Conservation (phyloP, 208 protist genomes). For the Leishmania arabica region DNA sequence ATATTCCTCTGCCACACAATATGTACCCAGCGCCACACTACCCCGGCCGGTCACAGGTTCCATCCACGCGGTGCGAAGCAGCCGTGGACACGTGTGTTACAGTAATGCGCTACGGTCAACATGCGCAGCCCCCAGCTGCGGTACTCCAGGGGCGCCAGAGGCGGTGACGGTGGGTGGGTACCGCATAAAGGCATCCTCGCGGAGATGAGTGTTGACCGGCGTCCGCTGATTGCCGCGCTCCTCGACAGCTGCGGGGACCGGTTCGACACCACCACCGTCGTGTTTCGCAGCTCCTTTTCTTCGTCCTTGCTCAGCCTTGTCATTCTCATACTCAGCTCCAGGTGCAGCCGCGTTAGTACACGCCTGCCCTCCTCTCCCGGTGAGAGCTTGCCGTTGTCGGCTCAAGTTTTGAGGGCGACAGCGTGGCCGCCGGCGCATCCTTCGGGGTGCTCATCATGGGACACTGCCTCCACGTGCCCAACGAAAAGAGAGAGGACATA, state of each 20-base stretch:
- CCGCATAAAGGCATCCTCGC: conserved; percentile 23
- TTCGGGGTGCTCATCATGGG: neutral
- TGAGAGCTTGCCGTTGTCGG: neutral
- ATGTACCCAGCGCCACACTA: too few species aligned
- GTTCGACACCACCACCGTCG: conserved; percentile 20
- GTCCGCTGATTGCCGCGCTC: conserved; percentile 9
- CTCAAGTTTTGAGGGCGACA: neutral
- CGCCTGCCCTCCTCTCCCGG: neutral
- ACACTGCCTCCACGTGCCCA: neutral
- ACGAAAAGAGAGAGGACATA: neutral
- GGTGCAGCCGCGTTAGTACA: neutral
- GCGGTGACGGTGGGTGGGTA: conserved; percentile 1
- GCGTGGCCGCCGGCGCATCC: neutral
- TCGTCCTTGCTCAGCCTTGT: conserved; percentile 5
- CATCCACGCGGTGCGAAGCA: neutral
- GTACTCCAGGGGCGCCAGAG: conserved; percentile 5
- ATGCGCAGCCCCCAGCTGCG: neutral
- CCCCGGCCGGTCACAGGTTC: too few species aligned
- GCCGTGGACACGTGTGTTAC: neutral
- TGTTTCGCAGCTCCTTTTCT: conserved; percentile 12
- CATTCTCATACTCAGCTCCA: conserved; percentile 5
- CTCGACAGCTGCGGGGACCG: neutral
- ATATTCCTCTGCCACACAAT: too few species aligned
- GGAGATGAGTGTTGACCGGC: conserved; percentile 19
- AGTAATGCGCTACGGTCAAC: neutral